Evolutionary conservation across 371 early-diverging fungal species (phyloP).

Genomic region (Zychaea mexicana): DNA sequence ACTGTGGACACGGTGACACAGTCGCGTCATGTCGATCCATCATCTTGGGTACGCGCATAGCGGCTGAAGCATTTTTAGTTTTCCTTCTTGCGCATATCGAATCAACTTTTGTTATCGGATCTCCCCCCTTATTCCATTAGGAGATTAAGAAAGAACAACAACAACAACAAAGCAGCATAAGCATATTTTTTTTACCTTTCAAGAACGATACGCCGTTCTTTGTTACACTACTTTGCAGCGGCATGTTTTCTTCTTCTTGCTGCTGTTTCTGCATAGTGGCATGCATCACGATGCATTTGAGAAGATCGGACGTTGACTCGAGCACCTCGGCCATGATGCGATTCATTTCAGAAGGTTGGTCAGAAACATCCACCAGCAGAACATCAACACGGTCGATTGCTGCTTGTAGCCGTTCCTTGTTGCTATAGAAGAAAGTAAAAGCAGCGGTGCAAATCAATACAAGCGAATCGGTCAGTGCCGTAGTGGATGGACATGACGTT

Average conservation of each 20-base stretch:
- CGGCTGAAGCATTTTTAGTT: neutral
- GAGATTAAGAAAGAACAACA: neutral
- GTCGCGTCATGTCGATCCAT: constrained; percentile 34
- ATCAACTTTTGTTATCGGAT: too few relatives aligned
- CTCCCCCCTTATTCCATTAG: too few relatives aligned
- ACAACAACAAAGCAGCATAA: neutral
- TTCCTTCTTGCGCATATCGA: too few relatives aligned
- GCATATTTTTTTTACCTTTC: neutral
- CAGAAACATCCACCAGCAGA: neutral
- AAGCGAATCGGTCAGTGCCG: constrained; percentile 6
- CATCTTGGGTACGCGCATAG: constrained; percentile 29
- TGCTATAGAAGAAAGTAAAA: too few relatives aligned
- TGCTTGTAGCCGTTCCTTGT: neutral
- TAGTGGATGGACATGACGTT: constrained; percentile 9
- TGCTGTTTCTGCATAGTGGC: neutral
- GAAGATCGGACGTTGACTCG: constrained; percentile 9
- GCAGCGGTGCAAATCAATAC: too few relatives aligned
- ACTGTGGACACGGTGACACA: constrained; percentile 4
- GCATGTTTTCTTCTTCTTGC: constrained; percentile 4
- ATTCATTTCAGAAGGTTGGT: constrained; percentile 5
- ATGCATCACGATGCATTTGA: constrained; percentile 19
- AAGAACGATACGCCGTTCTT: constrained; percentile 23
- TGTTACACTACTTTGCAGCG: constrained; percentile 33
- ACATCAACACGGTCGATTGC: neutral
- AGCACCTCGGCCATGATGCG: constrained; percentile 6